Evolutionary conservation across 768 basidiomycete species (phyloP), one percentile per base, ranked within the genome.

Genomic region (Lepiota brunneoincarnata): DNA sequence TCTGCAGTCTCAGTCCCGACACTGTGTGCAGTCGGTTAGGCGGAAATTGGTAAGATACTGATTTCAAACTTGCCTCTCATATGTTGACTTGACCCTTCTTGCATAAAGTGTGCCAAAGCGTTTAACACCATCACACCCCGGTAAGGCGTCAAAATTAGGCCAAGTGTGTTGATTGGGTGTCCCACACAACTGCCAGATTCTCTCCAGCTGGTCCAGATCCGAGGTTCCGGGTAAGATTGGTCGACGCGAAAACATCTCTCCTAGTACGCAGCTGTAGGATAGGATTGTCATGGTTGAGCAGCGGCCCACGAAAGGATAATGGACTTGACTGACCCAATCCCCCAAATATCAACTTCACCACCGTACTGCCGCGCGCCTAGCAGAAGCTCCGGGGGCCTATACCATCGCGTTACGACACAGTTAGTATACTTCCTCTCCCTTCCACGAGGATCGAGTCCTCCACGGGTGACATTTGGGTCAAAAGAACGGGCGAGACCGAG

Each of bases 331-430:
- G 66, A 95, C 85, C 96, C 97, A 49, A 98, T 86, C 6, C 96
- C 93, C 97, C 97, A 99, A 63, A 99, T 87, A 69, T 99, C 97
- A 39, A 99, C 88, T 61, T 93, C 92, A 0, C 91, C 90, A 7
- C 93, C 93, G 61, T 99, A 98, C 57, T 90, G 83, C 42, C 86
- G 78, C 14, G 91, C 89, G 37, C 95, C 94, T 12, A 99, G 76
- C 11, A 99, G 75, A 2, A 99, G 75, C 76, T 97, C 93, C 0
- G 94, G 94, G 14, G 94, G 92, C 17, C 94, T 82, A 63, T 97
- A 97, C 94, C 93, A 97, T 40, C 93, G 75, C 9, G 93, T 96
- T 23, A 96, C 93, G 24, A 97, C 93, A 61, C 91, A 95, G 64
- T 96, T 95, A 1, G 97, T 99, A 66, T 97, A 98, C 68, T 86